Percentiles rank a stretch among this genome's conserved stretches.
phyloP scores from a whole-genome alignment of 2,329 filamentous ascomycete species.

The Blastomyces percursus region DNA sequence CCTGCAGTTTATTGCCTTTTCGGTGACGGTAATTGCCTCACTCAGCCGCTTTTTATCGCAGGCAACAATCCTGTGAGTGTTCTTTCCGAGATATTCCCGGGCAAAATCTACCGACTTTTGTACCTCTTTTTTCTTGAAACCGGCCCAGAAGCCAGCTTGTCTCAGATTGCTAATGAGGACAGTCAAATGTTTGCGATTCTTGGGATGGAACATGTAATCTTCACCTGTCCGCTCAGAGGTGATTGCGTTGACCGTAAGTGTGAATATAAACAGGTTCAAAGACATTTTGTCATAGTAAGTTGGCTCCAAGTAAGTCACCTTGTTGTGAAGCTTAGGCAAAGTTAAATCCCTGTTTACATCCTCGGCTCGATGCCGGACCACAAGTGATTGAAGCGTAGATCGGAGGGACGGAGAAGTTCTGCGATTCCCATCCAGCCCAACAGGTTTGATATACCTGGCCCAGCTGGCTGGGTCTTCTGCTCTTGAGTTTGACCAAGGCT shows the following conservation, averaged over 20 bases:
- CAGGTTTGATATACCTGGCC: constrained; percentile 59
- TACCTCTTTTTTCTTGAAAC: constrained; percentile 55
- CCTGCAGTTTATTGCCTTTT: constrained; percentile 46
- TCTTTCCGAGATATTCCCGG: constrained; percentile 54
- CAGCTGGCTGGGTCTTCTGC: constrained; percentile 55
- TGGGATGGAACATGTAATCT: constrained; percentile 81
- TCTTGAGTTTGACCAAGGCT: constrained; percentile 62
- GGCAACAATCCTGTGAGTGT: constrained; percentile 46
- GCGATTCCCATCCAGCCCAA: constrained; percentile 43
- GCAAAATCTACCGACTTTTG: constrained; percentile 54
- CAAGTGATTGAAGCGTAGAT: constrained; percentile 62
- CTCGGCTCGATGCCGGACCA: constrained; percentile 65
- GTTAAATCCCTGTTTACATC: constrained; percentile 55
- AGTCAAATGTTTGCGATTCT: constrained; percentile 55
- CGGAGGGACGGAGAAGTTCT: constrained; percentile 42
- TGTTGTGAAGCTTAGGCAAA: constrained; percentile 63
- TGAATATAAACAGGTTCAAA: constrained; percentile 73
- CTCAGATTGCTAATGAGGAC: constrained; percentile 66
- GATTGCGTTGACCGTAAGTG: constrained; percentile 74
- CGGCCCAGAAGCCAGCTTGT: constrained; percentile 77
- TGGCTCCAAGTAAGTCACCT: constrained; percentile 62
- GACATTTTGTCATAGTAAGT: constrained; percentile 76
- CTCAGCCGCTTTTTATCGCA: constrained; percentile 52
- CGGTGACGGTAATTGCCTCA: constrained; percentile 56
- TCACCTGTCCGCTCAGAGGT: constrained; percentile 73